Conservation (phyloP, 2,329 filamentous ascomycete species). For the Taxawa tesnikishii region DNA sequence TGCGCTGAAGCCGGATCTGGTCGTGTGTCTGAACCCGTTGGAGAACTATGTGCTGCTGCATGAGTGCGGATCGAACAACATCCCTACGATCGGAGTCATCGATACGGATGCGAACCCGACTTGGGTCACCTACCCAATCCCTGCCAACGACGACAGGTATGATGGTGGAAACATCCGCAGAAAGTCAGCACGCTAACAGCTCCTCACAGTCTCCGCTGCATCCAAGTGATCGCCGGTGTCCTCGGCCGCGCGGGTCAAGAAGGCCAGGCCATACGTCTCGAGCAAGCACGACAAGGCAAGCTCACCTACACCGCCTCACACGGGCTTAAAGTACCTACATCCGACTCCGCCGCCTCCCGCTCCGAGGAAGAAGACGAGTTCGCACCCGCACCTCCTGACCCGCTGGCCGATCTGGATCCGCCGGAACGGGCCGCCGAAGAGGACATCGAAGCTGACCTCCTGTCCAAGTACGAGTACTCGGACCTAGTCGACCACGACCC, state of each 20-base stretch:
- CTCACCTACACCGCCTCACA: constrained; percentile 44
- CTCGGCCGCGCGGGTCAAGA: constrained; percentile 73
- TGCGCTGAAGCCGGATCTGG: constrained; percentile 73
- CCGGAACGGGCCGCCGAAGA: constrained; percentile 1
- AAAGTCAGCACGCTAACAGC: background rate
- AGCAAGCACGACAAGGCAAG: constrained; percentile 47
- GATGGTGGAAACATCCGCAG: constrained; percentile 11
- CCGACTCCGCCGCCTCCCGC: constrained; percentile 2
- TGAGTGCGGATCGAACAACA: constrained; percentile 76
- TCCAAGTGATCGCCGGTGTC: constrained; percentile 71
- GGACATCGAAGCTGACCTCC: constrained; percentile 2
- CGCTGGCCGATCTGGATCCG: background rate
- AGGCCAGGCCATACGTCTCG: constrained; percentile 57
- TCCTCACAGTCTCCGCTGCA: constrained; percentile 56
- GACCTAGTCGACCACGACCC: constrained; percentile 6
- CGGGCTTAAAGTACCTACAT: constrained; percentile 13
- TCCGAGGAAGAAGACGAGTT: constrained; percentile 4
- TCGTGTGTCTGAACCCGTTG: constrained; percentile 81
- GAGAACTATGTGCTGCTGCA: constrained; percentile 87
- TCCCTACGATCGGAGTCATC: constrained; percentile 89
- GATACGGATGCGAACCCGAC: constrained; percentile 89
- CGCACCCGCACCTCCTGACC: constrained; percentile 3
- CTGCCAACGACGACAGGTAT: constrained; percentile 89
- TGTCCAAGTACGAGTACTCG: constrained; percentile 6
- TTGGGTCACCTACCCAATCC: constrained; percentile 92